Evolutionary conservation across 2,329 filamentous ascomycete species (phyloP), one percentile per base, ranked within the genome.

Genomic region (Claviceps paspali): DNA sequence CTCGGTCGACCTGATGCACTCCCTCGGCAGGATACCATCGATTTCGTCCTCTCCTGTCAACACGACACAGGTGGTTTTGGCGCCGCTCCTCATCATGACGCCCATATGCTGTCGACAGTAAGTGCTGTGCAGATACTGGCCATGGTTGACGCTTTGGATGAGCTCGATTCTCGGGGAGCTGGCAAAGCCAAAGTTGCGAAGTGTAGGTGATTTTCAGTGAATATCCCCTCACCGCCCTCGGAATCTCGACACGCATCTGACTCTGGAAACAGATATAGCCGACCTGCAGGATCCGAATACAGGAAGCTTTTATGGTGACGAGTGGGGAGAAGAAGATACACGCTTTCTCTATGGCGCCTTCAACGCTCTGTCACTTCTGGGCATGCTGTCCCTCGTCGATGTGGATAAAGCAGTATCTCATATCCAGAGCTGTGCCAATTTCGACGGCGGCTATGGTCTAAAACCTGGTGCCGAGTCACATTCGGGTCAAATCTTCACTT

Each of bases 251-350:
- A 15, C 29, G 29, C 38, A 35, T 47, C 41, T 45, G 38, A 43
- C 14, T 24, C 18, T 11, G 9, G n/a, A 18, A 35, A 35, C 49
- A 76, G 85, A 79, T 61, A 86, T 96, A 49, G 80, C 87, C 43
- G 65, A 65, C 44, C 70, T 95, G 36, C 91, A 98, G 53, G 80
- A 94, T 53, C 66, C 63, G 15, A 66, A 80, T 38, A 84, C 80
- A 3, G 91, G 91, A 41, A 91, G 83, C 0, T 96, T 98, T 57
- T 76, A 80, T 38, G 91, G 91, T 35, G 91, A 98, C 52, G 80
- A 93, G 57, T 98, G 87, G 87, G 91, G 91, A 23, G 91, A 98
- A 58, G 79, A 82, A 44, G 91, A 98, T 59, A 96, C 91, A 0
- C 77, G 91, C 18, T 98, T 98, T 54, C 68, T 98, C 9, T 96